Evolutionary conservation across 257 asterid species (phyloP).

Genomic region (Nicotiana paniculata): DNA sequence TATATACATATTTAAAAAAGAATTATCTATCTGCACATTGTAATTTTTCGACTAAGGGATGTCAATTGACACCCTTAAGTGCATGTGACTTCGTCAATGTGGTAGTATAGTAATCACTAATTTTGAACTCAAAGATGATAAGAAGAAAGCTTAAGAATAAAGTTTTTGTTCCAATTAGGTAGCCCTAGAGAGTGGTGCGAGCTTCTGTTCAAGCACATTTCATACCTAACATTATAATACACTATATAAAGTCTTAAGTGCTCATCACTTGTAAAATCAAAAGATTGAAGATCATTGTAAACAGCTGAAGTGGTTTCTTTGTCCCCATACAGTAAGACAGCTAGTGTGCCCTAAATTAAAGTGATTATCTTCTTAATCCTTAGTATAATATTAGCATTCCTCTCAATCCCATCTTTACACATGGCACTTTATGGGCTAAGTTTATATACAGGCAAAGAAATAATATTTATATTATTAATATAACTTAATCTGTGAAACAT

Average conservation of each 20-base stretch:
- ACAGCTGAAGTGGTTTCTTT: slow-evolving; percentile 36
- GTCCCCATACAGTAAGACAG: slow-evolving; percentile 32
- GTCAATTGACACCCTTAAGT: too few relatives aligned
- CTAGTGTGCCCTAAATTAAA: slow-evolving; percentile 31
- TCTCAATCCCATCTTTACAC: background rate
- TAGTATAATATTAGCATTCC: background rate
- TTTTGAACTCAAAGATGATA: background rate
- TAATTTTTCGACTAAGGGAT: too few relatives aligned
- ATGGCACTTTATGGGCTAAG: too few relatives aligned
- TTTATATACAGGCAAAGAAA: too few relatives aligned
- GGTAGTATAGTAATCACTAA: background rate
- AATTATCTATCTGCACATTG: too few relatives aligned
- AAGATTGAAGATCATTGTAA: slow-evolving; percentile 15
- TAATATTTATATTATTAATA: too few relatives aligned
- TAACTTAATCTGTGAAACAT: too few relatives aligned
- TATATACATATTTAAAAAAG: too few relatives aligned
- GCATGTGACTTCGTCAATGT: too few relatives aligned
- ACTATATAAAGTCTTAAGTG: background rate
- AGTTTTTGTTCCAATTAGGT: background rate
- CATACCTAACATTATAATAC: slow-evolving; percentile 15
- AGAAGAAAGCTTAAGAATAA: background rate
- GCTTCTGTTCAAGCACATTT: slow-evolving; percentile 40
- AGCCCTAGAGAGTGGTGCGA: slow-evolving; percentile 21
- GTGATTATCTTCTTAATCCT: background rate
- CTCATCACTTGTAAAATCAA: slow-evolving; percentile 2